These are phyloP conservation scores for Pseudotulostoma volvatum DNA, from an alignment of 495 filamentous ascomycete species.

Conservation along the genomic window DNA sequence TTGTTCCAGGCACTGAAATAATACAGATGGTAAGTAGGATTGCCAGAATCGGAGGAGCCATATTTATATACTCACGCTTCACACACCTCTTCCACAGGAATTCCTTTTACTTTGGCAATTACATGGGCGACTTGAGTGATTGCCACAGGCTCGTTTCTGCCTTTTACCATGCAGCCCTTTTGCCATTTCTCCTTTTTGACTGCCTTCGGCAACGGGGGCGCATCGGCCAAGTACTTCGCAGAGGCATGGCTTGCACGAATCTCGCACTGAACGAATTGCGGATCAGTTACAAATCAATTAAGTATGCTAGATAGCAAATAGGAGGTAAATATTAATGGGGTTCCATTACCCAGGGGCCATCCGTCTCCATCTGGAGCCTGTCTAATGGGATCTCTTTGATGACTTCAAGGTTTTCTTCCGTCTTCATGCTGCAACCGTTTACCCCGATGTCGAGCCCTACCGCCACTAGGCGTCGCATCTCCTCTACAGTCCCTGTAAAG, in stretches of 20 bases:
- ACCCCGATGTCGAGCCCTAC: slow-evolving; percentile 70
- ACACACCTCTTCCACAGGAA: slow-evolving; percentile 62
- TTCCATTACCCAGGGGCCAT: slow-evolving; percentile 65
- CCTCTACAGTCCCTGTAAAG: slow-evolving; percentile 72
- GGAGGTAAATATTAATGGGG: no score
- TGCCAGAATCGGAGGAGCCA: not conserved
- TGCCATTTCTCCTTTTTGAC: slow-evolving; percentile 93
- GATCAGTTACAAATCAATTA: slow-evolving; percentile 5
- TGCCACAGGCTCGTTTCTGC: slow-evolving; percentile 75
- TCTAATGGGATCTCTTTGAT: slow-evolving; percentile 59
- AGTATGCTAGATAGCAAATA: no score
- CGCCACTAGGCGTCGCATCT: slow-evolving; percentile 60
- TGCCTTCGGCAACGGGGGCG: slow-evolving; percentile 30
- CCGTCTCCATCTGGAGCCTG: slow-evolving; percentile 75
- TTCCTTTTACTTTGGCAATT: slow-evolving; percentile 68
- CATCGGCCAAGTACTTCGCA: slow-evolving; percentile 29
- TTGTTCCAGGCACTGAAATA: slow-evolving; percentile 55
- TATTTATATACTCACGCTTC: slow-evolving; percentile 44
- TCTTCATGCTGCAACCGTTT: slow-evolving; percentile 89
- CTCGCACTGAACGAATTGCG: slow-evolving; percentile 26
- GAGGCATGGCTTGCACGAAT: slow-evolving; percentile 38
- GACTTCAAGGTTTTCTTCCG: slow-evolving; percentile 69
- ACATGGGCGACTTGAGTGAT: slow-evolving; percentile 75
- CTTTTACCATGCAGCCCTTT: slow-evolving; percentile 70
- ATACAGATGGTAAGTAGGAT: slow-evolving; percentile 7